Evolutionary conservation across 345 rosid genomes (phyloP), one percentile per base, ranked within the genome.

Genomic region (Fremontodendron californicum): DNA sequence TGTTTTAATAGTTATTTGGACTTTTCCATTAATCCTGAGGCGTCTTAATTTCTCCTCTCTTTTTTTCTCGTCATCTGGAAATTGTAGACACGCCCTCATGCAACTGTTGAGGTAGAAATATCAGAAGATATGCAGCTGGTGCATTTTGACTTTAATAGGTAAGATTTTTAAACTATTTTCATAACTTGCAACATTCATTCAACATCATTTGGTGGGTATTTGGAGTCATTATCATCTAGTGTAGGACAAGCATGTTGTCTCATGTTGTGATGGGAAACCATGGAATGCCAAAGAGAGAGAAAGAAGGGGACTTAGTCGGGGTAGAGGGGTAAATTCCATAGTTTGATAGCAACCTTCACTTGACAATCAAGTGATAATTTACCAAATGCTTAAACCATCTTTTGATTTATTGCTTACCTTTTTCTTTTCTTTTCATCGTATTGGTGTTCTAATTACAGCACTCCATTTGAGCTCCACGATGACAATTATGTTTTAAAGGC

Each of bases 71-170:
- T 15, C 72, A 65, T 74, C 71, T 74, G 80, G 70, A 40, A 80
- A 79, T 64, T 66, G 78, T 63, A 96, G 98, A 94, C 98, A 21
- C 94, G 97, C 40, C 99, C 99, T 75, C 98, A 96, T 80, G 99
- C 99, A 43, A 96, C 97, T 27, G 99, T 96, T 69, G 99, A 96
- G 85, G 98, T 96, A 76, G 99, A 96, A 85, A 94, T 96, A 88
- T 96, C 99, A 39, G 99, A 96, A 90, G 99, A 96, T 79, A 96
- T 96, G 99, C 99, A 96, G 89, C 90, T 96, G 27, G 98, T 96
- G 58, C 99, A 96, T 82, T 96, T 96, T 19, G 99, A 96, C 85
- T 96, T 96, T 81, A 94, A 90, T 83, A 96, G 94, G 99, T 96
- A 86, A 67, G 69, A 25, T n/a, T 5, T 71, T 55, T 23, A 9